phyloP scores from a whole-genome alignment of 495 filamentous ascomycete species.

The Aspergillus baeticus region DNA sequence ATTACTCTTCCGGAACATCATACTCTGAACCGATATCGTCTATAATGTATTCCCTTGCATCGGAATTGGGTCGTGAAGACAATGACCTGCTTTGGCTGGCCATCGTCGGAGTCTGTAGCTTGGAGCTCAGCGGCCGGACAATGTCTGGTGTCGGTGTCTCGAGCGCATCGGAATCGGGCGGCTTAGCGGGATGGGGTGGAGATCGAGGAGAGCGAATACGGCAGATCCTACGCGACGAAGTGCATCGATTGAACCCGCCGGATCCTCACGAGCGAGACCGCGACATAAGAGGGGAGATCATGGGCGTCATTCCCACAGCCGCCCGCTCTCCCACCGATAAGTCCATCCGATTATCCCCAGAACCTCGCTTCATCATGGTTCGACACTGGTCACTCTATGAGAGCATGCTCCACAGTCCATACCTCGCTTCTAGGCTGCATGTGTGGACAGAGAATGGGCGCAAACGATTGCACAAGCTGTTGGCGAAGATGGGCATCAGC shows the following conservation, averaged over 20 bases:
- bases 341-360: conserved; percentile 87
- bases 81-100: conserved; percentile 94
- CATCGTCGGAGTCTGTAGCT: conserved; percentile 87
- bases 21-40: conserved; percentile 95
- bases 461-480: conserved; percentile 89
- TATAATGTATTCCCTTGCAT: conserved; percentile 89
- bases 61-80: conserved; percentile 92
- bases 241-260: conserved; percentile 87
- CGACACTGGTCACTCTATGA: conserved; percentile 97
- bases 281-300: conserved; percentile 56
- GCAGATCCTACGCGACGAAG: conserved; percentile 86
- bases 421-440: conserved; percentile 86
- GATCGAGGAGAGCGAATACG: conserved; percentile 81
- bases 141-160: conserved; percentile 78
- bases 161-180: conserved; percentile 52
- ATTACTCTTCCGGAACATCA: conserved; percentile 83
- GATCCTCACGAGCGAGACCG: conserved; percentile 58
- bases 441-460: conserved; percentile 90
- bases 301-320: conserved; percentile 80
- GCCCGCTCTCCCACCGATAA: conserved; percentile 87
- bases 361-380: conserved; percentile 90
- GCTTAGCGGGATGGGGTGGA: conserved; percentile 75
- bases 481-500: conserved; percentile 98
- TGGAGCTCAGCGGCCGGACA: conserved; percentile 86
- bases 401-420: conserved; percentile 96